phyloP scores from a whole-genome alignment of 129 eudicot genomes.

The Chrysanthemum makinoi region DNA sequence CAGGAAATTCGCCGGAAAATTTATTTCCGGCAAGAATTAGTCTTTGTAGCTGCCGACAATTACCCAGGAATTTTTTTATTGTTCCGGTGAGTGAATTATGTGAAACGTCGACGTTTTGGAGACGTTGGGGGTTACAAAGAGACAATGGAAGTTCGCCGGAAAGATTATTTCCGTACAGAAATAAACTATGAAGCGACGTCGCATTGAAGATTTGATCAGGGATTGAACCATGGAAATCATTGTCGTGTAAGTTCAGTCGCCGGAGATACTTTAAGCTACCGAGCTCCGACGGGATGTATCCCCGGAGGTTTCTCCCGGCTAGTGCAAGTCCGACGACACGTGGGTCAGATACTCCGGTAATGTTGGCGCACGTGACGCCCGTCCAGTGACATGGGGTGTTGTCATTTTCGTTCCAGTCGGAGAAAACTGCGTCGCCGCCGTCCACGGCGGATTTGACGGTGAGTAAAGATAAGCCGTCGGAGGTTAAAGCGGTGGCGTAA shows the following conservation, averaged over 20 bases:
- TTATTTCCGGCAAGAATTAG: conserved; percentile 57
- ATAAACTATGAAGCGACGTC: conserved; percentile 78
- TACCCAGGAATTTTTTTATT: conserved; percentile 44
- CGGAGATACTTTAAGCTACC: conserved; percentile 69
- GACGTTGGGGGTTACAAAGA: conserved; percentile 54
- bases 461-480: conserved; percentile 87
- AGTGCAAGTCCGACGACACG: conserved; percentile 80
- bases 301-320: conserved; percentile 68
- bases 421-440: conserved; percentile 44
- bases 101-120: conserved; percentile 79
- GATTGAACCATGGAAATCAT: conserved; percentile 65
- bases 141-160: conserved; percentile 70
- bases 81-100: conserved; percentile 59
- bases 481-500: conserved; percentile 34
- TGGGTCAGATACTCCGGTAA: conserved; percentile 45
- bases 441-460: conserved; percentile 85
- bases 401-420: conserved; percentile 81
- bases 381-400: conserved; percentile 71
- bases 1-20: conserved; percentile 64
- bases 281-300: conserved; percentile 89
- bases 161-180: conserved; percentile 68
- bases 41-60: conserved; percentile 71
- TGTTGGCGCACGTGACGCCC: conserved; percentile 76
- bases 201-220: conserved; percentile 91
- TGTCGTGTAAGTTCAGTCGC: conserved; percentile 74